These are phyloP conservation scores for Claviceps cyperi DNA, from an alignment of 2,329 filamentous ascomycete species.

Conservation along the genomic window DNA sequence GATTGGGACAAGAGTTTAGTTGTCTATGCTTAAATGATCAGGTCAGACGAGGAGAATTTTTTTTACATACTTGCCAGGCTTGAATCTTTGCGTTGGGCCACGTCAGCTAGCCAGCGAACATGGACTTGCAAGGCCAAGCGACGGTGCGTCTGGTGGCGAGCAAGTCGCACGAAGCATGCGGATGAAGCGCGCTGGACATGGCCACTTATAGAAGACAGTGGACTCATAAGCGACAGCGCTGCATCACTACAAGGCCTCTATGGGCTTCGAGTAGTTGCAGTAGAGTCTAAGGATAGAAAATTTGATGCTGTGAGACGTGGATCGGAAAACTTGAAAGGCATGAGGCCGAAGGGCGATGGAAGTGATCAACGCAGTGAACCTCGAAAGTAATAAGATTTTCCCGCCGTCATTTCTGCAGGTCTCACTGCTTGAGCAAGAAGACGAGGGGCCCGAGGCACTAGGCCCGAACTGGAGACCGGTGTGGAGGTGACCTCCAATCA, in stretches of 20 bases:
- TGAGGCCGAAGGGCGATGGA: too few relatives aligned
- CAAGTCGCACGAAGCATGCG: slow-evolving; percentile 36
- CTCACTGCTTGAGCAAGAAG: too few relatives aligned
- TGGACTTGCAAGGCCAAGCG: slow-evolving; percentile 21
- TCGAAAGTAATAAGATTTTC: too few relatives aligned
- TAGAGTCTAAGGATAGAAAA: neutral
- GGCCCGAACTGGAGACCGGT: too few relatives aligned
- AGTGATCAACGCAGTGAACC: too few relatives aligned
- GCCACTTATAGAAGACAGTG: slow-evolving; percentile 19
- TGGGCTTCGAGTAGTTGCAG: slow-evolving; percentile 3
- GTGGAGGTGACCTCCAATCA: too few relatives aligned
- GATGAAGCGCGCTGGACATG: slow-evolving; percentile 26
- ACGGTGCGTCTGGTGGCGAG: slow-evolving; percentile 30
- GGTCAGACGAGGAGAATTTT: neutral
- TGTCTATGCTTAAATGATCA: too few relatives aligned
- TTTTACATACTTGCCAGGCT: slow-evolving; percentile 26
- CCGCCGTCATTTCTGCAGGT: too few relatives aligned
- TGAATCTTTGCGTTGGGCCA: slow-evolving; percentile 13
- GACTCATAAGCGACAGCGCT: slow-evolving; percentile 13
- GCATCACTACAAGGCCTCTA: slow-evolving; percentile 13
- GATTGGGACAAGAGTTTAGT: neutral
- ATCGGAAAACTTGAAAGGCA: too few relatives aligned
- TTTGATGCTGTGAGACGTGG: neutral
- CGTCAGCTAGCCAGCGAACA: slow-evolving; percentile 30
- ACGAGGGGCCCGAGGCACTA: too few relatives aligned